Conservation (phyloP, 768 basidiomycete species). For the Pleurotus platypus region DNA sequence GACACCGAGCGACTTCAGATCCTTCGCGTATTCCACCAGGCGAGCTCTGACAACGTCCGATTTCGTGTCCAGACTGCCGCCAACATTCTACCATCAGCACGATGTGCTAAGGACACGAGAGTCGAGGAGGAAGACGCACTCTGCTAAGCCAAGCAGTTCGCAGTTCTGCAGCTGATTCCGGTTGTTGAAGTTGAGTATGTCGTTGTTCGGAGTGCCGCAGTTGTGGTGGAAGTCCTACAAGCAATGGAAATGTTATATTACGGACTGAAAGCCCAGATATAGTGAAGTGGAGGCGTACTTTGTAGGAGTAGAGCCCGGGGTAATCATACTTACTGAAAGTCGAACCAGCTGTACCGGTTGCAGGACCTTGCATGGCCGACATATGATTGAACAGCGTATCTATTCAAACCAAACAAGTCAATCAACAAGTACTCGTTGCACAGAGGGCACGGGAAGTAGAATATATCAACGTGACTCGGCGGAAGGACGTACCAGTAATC, state of each 20-base stretch:
- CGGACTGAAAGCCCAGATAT: too few species aligned
- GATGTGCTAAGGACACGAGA: background rate
- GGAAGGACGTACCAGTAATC: constrained; percentile 36
- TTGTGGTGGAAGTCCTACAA: constrained; percentile 44
- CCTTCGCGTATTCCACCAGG: constrained; percentile 55
- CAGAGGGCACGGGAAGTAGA: too few species aligned
- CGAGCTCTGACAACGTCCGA: constrained; percentile 52
- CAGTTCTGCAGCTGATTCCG: constrained; percentile 37
- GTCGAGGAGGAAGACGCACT: constrained; percentile 21
- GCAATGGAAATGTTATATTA: too few species aligned
- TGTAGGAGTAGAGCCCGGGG: background rate
- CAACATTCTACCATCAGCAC: background rate
- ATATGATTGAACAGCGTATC: constrained; percentile 6
- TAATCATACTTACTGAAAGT: background rate
- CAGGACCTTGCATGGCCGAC: background rate
- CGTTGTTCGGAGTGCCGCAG: constrained; percentile 32
- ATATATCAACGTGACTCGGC: background rate
- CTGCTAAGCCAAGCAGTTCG: constrained; percentile 28
- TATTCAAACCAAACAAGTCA: background rate
- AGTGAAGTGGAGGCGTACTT: background rate
- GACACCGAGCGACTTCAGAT: constrained; percentile 56
- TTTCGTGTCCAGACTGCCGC: constrained; percentile 53
- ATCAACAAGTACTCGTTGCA: too few species aligned
- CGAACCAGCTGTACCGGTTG: background rate
- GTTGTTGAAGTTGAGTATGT: constrained; percentile 40